A percentile compares a stretch with the other conserved stretches of the same genome.
These are phyloP conservation scores for Hansenula sp. DNA, from an alignment of 1,139 yeast genomes.

Conservation along the genomic window DNA sequence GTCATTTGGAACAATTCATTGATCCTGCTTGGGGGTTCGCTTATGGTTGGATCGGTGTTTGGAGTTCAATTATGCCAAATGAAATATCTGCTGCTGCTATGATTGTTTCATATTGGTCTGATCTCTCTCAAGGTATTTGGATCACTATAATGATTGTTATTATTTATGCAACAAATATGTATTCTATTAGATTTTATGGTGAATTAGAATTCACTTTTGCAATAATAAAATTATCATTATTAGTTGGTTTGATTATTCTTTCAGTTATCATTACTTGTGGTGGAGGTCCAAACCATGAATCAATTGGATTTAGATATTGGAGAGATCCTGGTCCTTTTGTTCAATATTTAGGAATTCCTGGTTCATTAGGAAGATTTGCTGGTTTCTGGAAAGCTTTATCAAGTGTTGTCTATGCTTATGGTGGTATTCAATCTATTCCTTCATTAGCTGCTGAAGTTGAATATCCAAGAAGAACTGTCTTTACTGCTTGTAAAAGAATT, in stretches of 20 bases:
- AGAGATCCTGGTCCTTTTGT: constrained; percentile 51
- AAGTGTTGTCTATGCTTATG: constrained; percentile 36
- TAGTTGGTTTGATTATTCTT: constrained; percentile 46
- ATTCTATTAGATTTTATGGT: constrained; percentile 47
- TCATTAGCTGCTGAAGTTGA: constrained; percentile 44
- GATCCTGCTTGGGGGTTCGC: constrained; percentile 74
- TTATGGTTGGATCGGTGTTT: constrained; percentile 71
- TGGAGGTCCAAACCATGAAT: constrained; percentile 52
- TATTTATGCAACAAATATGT: constrained; percentile 36
- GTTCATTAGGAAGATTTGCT: constrained; percentile 46
- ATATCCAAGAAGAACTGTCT: constrained; percentile 43
- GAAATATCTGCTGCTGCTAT: constrained; percentile 78
- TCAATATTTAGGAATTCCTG: constrained; percentile 37
- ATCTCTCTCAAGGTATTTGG: constrained; percentile 39
- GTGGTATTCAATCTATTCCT: constrained; percentile 43
- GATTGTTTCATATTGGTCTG: constrained; percentile 52
- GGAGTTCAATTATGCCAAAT: constrained; percentile 51
- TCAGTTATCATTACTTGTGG: constrained; percentile 51
- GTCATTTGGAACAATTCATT: constrained; percentile 33
- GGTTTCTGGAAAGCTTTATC: constrained; percentile 40
- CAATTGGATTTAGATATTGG: constrained; percentile 58
- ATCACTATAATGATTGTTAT: constrained; percentile 42
- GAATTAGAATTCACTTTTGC: constrained; percentile 45
- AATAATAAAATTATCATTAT: constrained; percentile 40
- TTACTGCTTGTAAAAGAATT: constrained; percentile 43